phyloP scores from a whole-genome alignment of 129 eudicot species.

The Helianthus tuberosus region DNA sequence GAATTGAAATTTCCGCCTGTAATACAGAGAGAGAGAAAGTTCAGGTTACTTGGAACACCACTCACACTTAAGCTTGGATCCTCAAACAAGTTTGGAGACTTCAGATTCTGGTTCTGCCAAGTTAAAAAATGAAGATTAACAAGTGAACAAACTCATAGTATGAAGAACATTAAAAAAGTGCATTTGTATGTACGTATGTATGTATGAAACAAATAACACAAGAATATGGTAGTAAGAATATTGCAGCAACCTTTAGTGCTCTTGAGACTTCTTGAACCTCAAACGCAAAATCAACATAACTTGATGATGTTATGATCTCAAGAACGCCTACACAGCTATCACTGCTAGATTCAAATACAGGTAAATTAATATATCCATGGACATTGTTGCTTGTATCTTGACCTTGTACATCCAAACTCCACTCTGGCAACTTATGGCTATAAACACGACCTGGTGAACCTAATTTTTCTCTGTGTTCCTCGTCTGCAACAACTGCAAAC shows the following conservation, averaged over 20 bases:
- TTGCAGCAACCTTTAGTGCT: not conserved
- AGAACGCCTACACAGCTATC: constrained; percentile 14
- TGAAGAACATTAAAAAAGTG: not conserved
- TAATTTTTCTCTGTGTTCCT: not conserved
- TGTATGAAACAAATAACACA: not conserved
- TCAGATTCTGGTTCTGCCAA: constrained; percentile 8
- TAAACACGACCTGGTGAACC: constrained; percentile 3
- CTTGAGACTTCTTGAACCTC: constrained; percentile 12
- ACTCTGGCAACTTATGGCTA: constrained; percentile 10
- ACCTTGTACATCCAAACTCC: constrained; percentile 4
- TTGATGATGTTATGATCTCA: constrained; percentile 17
- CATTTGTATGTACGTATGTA: not conserved
- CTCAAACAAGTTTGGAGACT: constrained; percentile 14
- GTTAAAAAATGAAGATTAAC: not conserved
- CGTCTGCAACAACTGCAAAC: not conserved
- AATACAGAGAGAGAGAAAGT: too few species aligned
- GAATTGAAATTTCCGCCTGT: not conserved
- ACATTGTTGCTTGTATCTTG: not conserved
- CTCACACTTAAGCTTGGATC: not conserved
- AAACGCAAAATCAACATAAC: constrained; percentile 10
- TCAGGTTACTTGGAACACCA: not conserved
- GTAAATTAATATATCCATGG: not conserved
- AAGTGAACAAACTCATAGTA: not conserved
- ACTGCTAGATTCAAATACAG: constrained; percentile 7
- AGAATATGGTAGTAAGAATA: not conserved